Conservation (phyloP, 257 asterid species). For the Solanum bukasovii region DNA sequence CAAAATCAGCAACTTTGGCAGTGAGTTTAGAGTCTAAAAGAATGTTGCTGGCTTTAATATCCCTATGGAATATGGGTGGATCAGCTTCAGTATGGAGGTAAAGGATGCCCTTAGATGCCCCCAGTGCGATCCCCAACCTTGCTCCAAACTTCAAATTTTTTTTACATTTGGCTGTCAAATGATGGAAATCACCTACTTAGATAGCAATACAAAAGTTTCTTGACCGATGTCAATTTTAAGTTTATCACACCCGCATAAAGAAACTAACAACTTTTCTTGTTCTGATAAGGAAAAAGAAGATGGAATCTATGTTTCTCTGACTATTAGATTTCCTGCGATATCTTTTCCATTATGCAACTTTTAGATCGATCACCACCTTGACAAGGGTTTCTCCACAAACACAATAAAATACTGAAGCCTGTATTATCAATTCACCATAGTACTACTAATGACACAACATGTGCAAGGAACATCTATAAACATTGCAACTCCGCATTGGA, state of each 20-base stretch:
- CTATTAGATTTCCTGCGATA: not conserved
- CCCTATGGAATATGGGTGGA: slow-evolving; percentile 87
- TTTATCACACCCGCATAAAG: not conserved
- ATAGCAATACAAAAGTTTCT: not conserved
- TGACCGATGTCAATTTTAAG: not conserved
- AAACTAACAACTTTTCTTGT: not conserved
- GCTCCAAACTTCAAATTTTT: slow-evolving; percentile 46
- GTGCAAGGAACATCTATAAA: not conserved
- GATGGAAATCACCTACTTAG: not conserved
- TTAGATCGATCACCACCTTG: not conserved
- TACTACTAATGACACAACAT: not conserved
- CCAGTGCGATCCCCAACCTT: slow-evolving; percentile 59
- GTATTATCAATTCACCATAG: not conserved
- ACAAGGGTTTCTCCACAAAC: not conserved
- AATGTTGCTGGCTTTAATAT: slow-evolving; percentile 78
- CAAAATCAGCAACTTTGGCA: slow-evolving; percentile 88
- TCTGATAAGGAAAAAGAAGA: not conserved
- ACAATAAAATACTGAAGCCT: not conserved
- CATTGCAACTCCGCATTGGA: not conserved
- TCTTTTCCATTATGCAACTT: not conserved
- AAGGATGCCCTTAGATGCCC: slow-evolving; percentile 77
- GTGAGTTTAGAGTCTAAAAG: slow-evolving; percentile 64
- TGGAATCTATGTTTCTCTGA: not conserved
- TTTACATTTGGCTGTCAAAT: slow-evolving; percentile 34
- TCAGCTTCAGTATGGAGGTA: slow-evolving; percentile 90